Base-by-base conservation (phyloP, 148 eudicot genomes). In the Arctostaphylos glauca region DNA sequence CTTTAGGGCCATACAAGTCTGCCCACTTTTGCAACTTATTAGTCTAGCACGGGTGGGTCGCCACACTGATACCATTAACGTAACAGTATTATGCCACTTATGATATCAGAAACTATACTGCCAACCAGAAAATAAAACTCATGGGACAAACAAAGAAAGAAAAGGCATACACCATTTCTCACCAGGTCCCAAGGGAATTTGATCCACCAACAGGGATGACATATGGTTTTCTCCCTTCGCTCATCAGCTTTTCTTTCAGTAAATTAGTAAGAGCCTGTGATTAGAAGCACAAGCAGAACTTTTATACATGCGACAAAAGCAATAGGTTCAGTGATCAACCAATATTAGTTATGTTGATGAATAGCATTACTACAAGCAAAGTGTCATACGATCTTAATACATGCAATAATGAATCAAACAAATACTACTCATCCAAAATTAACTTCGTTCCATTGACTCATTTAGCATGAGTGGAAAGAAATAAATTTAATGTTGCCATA, bases 201-300 rank as follows among this genome's bases (percentile, higher is more conserved):
- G 99, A 97, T 89, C 99, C 99, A 48, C 99, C 98, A 82, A 94
- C 98, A 76, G 99, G 99, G 86, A 97, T 97, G 81, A 93, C 93
- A 85, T 97, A 97, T 50, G 99, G 99, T 83, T 81, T 94, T 89
- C 96, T 94, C 85, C 99, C 97, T 91, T 97, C 95, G 31, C 76
- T 91, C 74, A 91, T 70, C 85, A 97, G 83, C 87, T 89, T 97
- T 88, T 94, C 97, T 91, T 93, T 92, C 83, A 97, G 89, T 82
- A 97, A 70, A 84, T 90, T 83, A 54, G 96, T 89, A 76, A 94
- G 94, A 82, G 98, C 95, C 99, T 97, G 88, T 56, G 55, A 81
- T 74, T 74, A 56, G 78, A 56, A 52, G 71, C 60, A 81, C 80
- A 86, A 82, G 56, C 77, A 81, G 83, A 83, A 3, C 3, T 21